Percentiles rank a stretch among this genome's conserved stretches.
phyloP scores from a whole-genome alignment of 164 flowering plant species.

The Magnolia kwangsiensis region DNA sequence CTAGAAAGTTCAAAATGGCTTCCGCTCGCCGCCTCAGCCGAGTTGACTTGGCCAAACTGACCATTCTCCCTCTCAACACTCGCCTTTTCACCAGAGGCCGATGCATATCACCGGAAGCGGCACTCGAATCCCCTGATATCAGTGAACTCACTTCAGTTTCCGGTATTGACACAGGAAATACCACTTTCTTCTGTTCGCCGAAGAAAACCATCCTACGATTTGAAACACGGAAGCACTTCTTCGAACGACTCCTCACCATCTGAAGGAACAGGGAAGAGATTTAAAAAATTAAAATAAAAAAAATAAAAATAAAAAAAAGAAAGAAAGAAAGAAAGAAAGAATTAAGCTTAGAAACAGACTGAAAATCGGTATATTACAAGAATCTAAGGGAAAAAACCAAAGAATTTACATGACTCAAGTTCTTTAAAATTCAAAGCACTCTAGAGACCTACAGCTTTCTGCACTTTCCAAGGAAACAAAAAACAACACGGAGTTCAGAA shows the following conservation, averaged over 20 bases:
- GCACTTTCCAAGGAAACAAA: neutral
- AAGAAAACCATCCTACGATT: constrained; percentile 15
- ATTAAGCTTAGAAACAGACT: too few species aligned
- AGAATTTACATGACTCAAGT: neutral
- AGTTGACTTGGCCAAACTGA: constrained; percentile 30
- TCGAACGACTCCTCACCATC: constrained; percentile 44
- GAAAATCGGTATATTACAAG: neutral
- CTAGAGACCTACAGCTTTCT: neutral
- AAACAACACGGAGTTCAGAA: neutral
- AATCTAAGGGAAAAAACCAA: neutral
- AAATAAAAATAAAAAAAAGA: neutral
- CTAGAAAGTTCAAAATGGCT: constrained; percentile 52
- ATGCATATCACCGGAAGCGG: neutral
- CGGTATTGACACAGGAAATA: neutral
- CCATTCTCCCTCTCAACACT: constrained; percentile 11
- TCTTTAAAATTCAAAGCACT: neutral
- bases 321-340: neutral
- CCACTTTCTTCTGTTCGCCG: neutral
- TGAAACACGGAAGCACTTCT: constrained; percentile 17
- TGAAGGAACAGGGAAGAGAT: constrained; percentile 8
- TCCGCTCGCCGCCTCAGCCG: constrained; percentile 42
- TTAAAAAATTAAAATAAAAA: too few species aligned
- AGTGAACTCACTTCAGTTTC: constrained; percentile 22
- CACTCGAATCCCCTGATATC: constrained; percentile 42
- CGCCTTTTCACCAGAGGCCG: neutral